Conservation (phyloP, 768 basidiomycete genomes). For the Dioszegia aurantiaca region DNA sequence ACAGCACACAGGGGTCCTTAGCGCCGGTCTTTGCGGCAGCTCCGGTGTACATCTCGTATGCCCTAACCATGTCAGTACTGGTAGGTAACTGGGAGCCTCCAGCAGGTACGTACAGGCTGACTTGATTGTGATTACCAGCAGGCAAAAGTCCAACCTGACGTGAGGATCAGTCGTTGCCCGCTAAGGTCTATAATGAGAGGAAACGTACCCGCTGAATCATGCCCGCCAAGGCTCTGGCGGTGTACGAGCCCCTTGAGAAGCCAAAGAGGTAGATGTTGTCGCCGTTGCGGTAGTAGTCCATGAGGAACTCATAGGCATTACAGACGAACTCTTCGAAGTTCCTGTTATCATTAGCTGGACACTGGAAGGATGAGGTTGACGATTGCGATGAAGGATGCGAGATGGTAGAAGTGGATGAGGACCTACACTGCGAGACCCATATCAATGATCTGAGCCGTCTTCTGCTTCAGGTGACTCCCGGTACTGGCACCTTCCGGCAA, state of each 20-base stretch:
- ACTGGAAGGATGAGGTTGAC: too few species aligned
- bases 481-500: constrained; percentile 14
- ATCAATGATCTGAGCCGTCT: neutral
- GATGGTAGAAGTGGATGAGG: too few species aligned
- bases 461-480: neutral
- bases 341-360: constrained; percentile 7
- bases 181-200: too few species aligned
- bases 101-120: constrained; percentile 49
- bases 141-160: constrained; percentile 52
- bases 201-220: constrained; percentile 18
- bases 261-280: constrained; percentile 81
- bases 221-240: constrained; percentile 13
- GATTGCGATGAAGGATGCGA: too few species aligned
- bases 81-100: constrained; percentile 60
- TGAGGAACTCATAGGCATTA: constrained; percentile 33
- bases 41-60: constrained; percentile 19
- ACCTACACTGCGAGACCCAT: constrained; percentile 7
- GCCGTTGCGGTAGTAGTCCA: constrained; percentile 51
- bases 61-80: too few species aligned
- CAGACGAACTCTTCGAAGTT: constrained; percentile 32
- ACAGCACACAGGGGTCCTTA: constrained; percentile 7
- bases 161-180: constrained; percentile 42
- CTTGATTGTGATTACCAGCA: constrained; percentile 26
- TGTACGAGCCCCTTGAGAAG: constrained; percentile 64
- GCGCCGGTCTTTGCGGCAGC: constrained; percentile 1